A percentile compares a stretch with the other conserved stretches of the same genome.
These are phyloP conservation scores for Bipolaris bicolor DNA, from an alignment of 2,329 filamentous ascomycete genomes.

Conservation along the genomic window DNA sequence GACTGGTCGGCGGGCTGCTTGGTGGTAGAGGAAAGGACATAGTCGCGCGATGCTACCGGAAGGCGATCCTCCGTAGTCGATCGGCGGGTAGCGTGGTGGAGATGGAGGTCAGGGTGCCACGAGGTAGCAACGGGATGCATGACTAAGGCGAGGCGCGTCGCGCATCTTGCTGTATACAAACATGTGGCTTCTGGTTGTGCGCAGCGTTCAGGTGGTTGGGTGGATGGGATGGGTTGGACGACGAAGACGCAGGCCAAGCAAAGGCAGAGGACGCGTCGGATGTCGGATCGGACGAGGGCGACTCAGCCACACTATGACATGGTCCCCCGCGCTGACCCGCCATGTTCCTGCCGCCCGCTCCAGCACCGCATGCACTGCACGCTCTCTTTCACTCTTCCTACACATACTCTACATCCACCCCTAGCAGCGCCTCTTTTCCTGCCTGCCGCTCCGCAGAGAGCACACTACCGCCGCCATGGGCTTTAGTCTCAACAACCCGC, in stretches of 20 bases:
- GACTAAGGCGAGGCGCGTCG: background rate
- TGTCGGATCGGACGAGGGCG: slow-evolving; percentile 3
- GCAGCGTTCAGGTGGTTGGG: too few relatives aligned
- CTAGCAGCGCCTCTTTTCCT: background rate
- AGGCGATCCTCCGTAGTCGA: background rate
- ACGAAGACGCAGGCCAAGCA: background rate
- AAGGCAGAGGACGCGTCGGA: background rate
- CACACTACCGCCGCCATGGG: slow-evolving; percentile 46
- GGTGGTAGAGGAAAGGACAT: too few relatives aligned
- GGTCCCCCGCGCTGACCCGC: slow-evolving; percentile 8
- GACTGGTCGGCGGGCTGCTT: too few relatives aligned
- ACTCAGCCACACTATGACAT: slow-evolving; percentile 20
- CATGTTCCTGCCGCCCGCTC: slow-evolving; percentile 6
- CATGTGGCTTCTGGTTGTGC: too few relatives aligned
- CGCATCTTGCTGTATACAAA: background rate
- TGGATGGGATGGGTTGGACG: too few relatives aligned
- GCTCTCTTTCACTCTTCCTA: background rate
- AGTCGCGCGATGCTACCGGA: background rate
- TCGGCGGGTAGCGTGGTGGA: background rate
- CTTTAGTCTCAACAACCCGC: slow-evolving; percentile 60
- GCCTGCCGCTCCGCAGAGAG: background rate
- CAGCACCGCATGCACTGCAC: slow-evolving; percentile 7
- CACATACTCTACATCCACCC: background rate
- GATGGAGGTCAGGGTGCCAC: background rate
- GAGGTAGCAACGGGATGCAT: background rate